Percentiles rank a stretch among this genome's conserved stretches.
Evolutionary conservation across 345 rosid species (phyloP).

Genomic region (Carallia brachiata): DNA sequence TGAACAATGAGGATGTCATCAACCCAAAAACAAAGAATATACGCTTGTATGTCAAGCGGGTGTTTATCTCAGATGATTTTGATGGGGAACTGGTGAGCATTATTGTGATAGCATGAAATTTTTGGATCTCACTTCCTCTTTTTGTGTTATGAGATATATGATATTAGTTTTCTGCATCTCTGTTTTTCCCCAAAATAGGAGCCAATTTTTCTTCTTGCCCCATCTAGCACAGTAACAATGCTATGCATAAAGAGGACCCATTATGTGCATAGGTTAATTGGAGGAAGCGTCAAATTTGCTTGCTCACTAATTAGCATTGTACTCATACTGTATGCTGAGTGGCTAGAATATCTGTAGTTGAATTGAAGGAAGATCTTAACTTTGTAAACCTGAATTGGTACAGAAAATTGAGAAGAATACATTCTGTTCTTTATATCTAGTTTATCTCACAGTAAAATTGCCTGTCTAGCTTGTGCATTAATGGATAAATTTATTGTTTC

Average conservation of each 20-base stretch:
- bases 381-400: no score
- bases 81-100: conserved; percentile 95
- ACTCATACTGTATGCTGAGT: no score
- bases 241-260: no score
- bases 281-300: no score
- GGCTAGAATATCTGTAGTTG: no score
- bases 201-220: no score
- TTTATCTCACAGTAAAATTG: neutral
- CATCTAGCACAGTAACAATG: no score
- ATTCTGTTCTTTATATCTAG: neutral
- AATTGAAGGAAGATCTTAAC: no score
- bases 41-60: conserved; percentile 87
- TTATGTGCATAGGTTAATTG: no score
- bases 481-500: neutral
- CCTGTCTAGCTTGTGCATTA: neutral
- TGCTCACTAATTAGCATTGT: no score
- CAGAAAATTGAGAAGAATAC: no score
- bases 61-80: conserved; percentile 98
- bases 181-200: no score
- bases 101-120: neutral
- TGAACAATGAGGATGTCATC: conserved; percentile 78
- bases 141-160: neutral
- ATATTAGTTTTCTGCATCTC: neutral
- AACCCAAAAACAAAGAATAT: conserved; percentile 94
- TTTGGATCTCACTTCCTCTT: neutral